Base-by-base conservation (phyloP, 805 yeast genomes). In the Clavispora carvajalis region DNA sequence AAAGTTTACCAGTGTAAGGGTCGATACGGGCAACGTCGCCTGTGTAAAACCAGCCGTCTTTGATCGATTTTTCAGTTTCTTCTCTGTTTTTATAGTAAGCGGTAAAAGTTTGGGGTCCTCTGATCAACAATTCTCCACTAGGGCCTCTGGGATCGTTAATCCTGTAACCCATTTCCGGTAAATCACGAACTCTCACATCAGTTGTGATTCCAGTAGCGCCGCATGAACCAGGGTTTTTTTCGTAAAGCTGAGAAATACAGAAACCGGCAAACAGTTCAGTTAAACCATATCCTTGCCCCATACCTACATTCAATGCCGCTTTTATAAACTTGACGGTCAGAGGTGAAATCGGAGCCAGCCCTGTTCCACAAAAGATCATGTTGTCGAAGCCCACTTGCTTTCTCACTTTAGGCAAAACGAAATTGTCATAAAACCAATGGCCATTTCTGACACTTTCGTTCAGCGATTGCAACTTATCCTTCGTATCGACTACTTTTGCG, bases 211-310 rank as follows among this genome's bases (percentile, higher is more conserved):
- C 72, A n/a, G 76, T 67, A 1, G 84, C 71, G 15, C 90, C 90
- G 47, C 80, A 74, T 3, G 79, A 65, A n/a, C 83, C 85, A 4
- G 71, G 67, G 26, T 59, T 52, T 22, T 61, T 46, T 40, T 81
- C 87, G 44, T 49, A 63, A 6, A 62, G 60, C 34, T 56, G 58
- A 44, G 66, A 56, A 58, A 67, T 47, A 17, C 68, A 59, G 38
- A 73, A 53, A 4, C 81, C 82, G 2, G 83, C 85, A 52, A 79
- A 74, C 12, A 81, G 68, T 57, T 81, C 88, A 5, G 85, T 79
- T 29, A 80, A 68, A 3, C 90, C 91, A 58, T 82, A 84, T n/a
- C 91, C 93, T 61, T 83, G 89, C 10, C 62, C 46, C 45, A 76
- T 73, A 65, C 75, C 77, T 41, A 76, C 58, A 45, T 75, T 77